Percentiles rank a stretch among this genome's conserved stretches.
phyloP scores from a whole-genome alignment of 2,329 filamentous ascomycete genomes.

The Verticillium longisporum region DNA sequence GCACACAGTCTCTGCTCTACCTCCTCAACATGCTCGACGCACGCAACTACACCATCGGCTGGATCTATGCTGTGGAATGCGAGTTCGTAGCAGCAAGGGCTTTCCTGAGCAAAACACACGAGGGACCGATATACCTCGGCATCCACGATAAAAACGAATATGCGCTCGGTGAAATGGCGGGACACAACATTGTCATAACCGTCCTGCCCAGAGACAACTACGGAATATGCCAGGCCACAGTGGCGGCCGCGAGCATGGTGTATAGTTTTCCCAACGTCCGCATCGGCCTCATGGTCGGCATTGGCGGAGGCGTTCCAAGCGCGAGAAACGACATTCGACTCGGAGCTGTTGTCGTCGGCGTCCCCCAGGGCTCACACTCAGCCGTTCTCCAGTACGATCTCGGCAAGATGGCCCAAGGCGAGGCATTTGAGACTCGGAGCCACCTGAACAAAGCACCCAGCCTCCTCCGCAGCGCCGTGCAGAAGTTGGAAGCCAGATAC shows the following conservation, averaged over 20 bases:
- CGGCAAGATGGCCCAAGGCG: conserved; percentile 1
- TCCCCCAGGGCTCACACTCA: background rate
- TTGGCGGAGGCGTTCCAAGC: conserved; percentile 2
- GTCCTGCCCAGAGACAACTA: too few relatives aligned
- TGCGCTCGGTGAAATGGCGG: conserved; percentile 20
- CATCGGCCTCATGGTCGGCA: conserved; percentile 4
- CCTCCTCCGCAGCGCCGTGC: too few relatives aligned
- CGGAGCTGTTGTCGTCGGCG: conserved; percentile 10
- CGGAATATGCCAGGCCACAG: too few relatives aligned
- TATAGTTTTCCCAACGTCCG: too few relatives aligned
- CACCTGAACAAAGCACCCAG: background rate
- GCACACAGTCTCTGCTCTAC: too few relatives aligned
- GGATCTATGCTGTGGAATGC: conserved; percentile 6
- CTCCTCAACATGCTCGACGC: too few relatives aligned
- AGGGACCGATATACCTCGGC: too few relatives aligned
- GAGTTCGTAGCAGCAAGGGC: conserved; percentile 1
- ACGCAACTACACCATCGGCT: conserved; percentile 4
- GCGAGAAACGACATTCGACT: conserved; percentile 3
- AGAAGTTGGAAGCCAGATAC: too few relatives aligned
- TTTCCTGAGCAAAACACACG: conserved; percentile 1
- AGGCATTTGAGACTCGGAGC: background rate
- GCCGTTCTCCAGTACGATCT: conserved; percentile 10
- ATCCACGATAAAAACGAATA: conserved; percentile 13
- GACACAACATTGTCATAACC: conserved; percentile 26
- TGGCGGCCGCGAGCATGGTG: too few relatives aligned